Conservation (phyloP, 495 filamentous ascomycete genomes). For the Penicillium subrubescens region DNA sequence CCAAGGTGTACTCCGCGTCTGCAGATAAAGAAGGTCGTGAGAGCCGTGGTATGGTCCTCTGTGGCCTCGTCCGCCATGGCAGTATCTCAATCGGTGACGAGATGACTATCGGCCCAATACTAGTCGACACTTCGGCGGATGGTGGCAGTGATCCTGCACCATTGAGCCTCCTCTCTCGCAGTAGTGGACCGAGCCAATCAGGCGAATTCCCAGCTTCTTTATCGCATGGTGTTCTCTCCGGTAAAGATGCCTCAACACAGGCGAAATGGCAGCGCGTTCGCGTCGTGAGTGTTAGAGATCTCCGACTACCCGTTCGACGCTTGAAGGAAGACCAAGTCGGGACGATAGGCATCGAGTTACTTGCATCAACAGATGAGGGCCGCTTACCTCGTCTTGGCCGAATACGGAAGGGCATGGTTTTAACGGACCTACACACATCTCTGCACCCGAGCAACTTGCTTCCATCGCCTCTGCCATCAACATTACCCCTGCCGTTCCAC, state of each 20-base stretch:
- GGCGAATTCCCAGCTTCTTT: conserved; percentile 40
- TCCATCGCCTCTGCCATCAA: conserved; percentile 23
- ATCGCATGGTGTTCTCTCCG: conserved; percentile 26
- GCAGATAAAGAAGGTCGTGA: conserved; percentile 38
- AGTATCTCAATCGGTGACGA: conserved; percentile 76
- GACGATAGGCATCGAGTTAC: conserved; percentile 77
- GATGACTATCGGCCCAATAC: conserved; percentile 78
- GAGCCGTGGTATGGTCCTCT: conserved; percentile 68
- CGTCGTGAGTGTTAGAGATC: conserved; percentile 82
- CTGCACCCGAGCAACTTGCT: conserved; percentile 39
- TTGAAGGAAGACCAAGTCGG: conserved; percentile 84
- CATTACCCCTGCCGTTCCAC: conserved; percentile 43
- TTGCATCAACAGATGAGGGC: conserved; percentile 31
- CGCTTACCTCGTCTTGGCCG: conserved; percentile 38
- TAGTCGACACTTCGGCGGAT: conserved; percentile 36
- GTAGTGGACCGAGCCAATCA: conserved; percentile 37
- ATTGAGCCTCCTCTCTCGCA: conserved; percentile 32
- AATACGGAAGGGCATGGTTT: conserved; percentile 83
- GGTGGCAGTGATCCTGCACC: conserved; percentile 18
- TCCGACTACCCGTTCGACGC: conserved; percentile 79
- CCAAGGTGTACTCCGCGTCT: conserved; percentile 46
- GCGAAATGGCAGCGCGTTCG: conserved; percentile 72
- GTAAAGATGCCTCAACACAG: conserved; percentile 33
- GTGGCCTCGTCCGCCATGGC: conserved; percentile 81
- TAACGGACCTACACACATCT: conserved; percentile 58